Base-by-base conservation (phyloP, 106 monocot species). In the Dioscorea zingiberensis region DNA sequence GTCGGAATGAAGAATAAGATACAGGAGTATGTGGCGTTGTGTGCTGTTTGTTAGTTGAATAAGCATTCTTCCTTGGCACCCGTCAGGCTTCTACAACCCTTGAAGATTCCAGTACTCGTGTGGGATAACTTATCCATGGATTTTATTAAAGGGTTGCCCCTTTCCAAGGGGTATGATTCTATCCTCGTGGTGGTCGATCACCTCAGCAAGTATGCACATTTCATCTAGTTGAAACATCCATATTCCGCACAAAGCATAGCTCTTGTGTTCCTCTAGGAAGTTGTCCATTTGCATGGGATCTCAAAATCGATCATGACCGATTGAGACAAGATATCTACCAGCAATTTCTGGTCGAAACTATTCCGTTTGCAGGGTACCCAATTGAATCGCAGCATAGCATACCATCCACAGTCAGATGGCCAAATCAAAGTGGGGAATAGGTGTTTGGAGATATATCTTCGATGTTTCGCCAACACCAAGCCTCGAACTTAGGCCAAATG, bases 41-140 rank as follows among this genome's bases (percentile, higher is more conserved):
- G n/a, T n/a, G n/a, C n/a, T n/a, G 53, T 24, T 7, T 66, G 51
- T 28, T 51, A 66, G 16, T 21, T 18, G 19, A 14, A 18, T 14
- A 66, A 66, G 29, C 29, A 22, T n/a, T 8, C n/a, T 8, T 17
- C 23, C 11, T 11, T 17, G 16, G 17, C 48, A 16, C 53, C 48
- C 17, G 23, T 68, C 3, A n/a, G n/a, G n/a, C n/a, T n/a, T n/a
- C n/a, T n/a, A n/a, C 54, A 32, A 56, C 48, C 70, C 7, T 23
- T 70, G 6, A 24, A 44, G 9, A 48, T 70, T 27, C 59, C 24
- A 1, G 12, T 48, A 16, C 13, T 2, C 16, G 10, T 60, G 46
- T 70, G 59, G 59, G 60, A 47, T 7, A 21, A 60, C 27, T 25
- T 70, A 7, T 13, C 46, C 7, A 60, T 70, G 59, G 60, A 70